Base-by-base conservation (phyloP, 1,139 yeast species). In the Hanseniaspora sp. region DNA sequence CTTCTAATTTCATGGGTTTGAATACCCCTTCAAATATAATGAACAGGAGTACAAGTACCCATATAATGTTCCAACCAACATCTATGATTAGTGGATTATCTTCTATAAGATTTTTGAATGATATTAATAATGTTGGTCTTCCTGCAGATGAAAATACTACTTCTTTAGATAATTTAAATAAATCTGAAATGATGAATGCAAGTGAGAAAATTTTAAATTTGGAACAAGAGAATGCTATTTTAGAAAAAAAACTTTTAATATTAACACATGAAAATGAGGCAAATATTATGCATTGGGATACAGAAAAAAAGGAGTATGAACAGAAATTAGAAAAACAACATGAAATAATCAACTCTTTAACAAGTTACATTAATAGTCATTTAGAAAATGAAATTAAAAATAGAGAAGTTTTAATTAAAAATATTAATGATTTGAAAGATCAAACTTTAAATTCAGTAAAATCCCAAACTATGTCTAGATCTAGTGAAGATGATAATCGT, bases 381-480 rank as follows among this genome's bases (percentile, higher is more conserved):
- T 34, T 49, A 7, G 44, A 49, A 13, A 49, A 38, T 13, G 53
- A 49, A 17, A 17, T 49, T 13, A 29, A 43, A 13, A 49, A 43
- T 31, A 43, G 53, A 38, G 48, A 49, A 9, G 17, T 2, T 5
- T 28, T 49, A 11, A 49, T 49, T 9, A 43, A 49, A 7, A 30
- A 31, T n/a, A 43, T 49, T 23, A 9, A 18, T 13, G 33, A 45
- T 18, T 30, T 49, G 28, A 49, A 34, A 31, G 38, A 43, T 6
- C 33, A 37, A n/a, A 30, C 48, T 5, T 41, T 30, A 12, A 40
- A 15, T 11, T 34, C 53, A 7, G 53, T 43, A 2, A 33, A 29
- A 23, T 49, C 53, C 3, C 47, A 37, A 30, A 49, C 46, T 6
- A 49, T 49, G 53, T 37, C 53, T 17, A 35, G 46, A 18, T 23